Evolutionary conservation across 345 rosid species (phyloP), one percentile per base, ranked within the genome.

Genomic region (Trapa incisa): DNA sequence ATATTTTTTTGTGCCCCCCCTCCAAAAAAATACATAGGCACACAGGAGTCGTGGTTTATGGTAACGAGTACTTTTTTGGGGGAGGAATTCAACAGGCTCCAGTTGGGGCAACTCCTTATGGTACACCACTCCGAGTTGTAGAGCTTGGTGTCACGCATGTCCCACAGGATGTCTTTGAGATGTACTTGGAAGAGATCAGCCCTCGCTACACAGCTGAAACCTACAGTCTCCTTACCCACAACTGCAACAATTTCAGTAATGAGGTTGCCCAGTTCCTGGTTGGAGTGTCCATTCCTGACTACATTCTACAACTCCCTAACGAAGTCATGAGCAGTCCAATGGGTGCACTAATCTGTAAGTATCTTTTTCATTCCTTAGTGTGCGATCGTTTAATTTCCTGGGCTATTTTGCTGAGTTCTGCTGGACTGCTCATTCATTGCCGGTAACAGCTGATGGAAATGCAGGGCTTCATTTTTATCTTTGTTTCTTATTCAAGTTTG

Each of bases 191-290:
- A 62, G 96, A 94, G 71, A 94, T 94, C 39, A 77, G 86, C 66
- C 89, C 96, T 37, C 92, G 97, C 14, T 94, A 89, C 75, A 85
- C 99, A 0, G 93, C 90, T 9, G 99, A 83, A 64, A 81, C 87
- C 2, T 94, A 94, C 76, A 87, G 83, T 69, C 72, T 94, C 70
- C 89, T 91, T 2, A 73, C 87, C 53, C 96, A 94, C 82, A 94
- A 94, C 66, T 94, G 97, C 72, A 94, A 94, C 79, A 91, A 89
- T 80, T 94, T 94, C 74, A 87, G 87, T 79, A 87, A 87, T 52
- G 99, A 94, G 78, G 87, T 94, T 66, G 77, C 90, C 38, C 97
- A 91, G 75, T 94, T 94, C 86, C 73, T 94, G 75, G 97, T 91
- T 11, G 93, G 96, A 70, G 78, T 79, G 37, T 68, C 76, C 1